Evolutionary conservation across 345 rosid species (phyloP).

Genomic region (Ricinus communis): DNA sequence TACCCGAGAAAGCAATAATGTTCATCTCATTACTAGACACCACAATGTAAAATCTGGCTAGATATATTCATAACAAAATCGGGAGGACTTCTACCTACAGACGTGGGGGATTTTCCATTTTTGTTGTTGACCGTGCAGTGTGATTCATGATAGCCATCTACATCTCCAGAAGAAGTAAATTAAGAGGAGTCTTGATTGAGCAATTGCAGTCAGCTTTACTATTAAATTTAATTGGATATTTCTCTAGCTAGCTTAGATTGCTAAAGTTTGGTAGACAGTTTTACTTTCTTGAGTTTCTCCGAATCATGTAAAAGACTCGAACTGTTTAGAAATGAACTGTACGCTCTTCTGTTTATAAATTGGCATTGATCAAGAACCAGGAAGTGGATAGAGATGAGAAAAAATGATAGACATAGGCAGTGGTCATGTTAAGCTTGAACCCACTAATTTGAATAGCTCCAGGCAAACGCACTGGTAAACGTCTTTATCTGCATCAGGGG

Average conservation of each 20-base stretch:
- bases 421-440: no score
- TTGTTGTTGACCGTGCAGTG: not conserved
- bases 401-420: no score
- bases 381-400: no score
- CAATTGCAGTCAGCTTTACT: not conserved
- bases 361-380: not conserved
- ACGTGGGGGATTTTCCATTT: not conserved
- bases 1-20: no score
- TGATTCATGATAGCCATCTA: not conserved
- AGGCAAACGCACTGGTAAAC: no score
- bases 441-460: no score
- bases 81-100: not conserved
- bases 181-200: not conserved
- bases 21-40: not conserved
- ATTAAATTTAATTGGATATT: not conserved
- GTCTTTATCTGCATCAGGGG: no score
- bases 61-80: no score
- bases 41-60: not conserved
- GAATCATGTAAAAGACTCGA: no score
- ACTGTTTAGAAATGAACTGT: not conserved
- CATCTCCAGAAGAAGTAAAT: not conserved
- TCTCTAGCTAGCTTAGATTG: not conserved
- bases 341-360: not conserved
- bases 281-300: not conserved
- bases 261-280: not conserved